Evolutionary conservation across 306 rosid species (phyloP), one percentile per base, ranked within the genome.

Genomic region (Arachis stenosperma): DNA sequence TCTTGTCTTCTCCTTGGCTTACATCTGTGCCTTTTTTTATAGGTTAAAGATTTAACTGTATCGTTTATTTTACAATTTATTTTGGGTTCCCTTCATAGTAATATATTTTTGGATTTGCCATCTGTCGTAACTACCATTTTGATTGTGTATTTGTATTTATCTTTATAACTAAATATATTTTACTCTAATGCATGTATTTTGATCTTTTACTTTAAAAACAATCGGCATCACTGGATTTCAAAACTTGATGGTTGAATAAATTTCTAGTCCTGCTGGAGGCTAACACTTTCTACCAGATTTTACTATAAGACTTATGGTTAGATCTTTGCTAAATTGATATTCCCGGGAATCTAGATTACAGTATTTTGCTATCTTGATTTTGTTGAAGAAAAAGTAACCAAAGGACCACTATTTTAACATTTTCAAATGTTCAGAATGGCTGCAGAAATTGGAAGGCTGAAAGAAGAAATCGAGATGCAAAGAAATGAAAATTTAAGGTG

Each of bases 401-500:
- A 70, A 54, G 57, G 55, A 17, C 12, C 41, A 48, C 29, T 9
- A n/a, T 30, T 76, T 63, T 66, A 63, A 71, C 69, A 30, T 55
- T 79, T 72, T 84, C 79, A 51, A 36, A 47, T 79, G 82, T 27
- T 47, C 86, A 94, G 98, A 85, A 91, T 89, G 92, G 86, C 84
- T 60, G 90, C 77, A 80, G 99, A 91, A 79, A 82, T 78, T 83
- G 82, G 67, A 4, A 87, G 74, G 79, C 91, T 91, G 41, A 82
- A 83, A 77, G 97, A 89, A 73, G 97, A 91, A 78, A 82, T 81
- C 17, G 95, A 87, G 59, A 62, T 66, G 63, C 82, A 81, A 54
- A 86, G 79, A 88, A 83, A 87, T 80, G 93, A 91, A 75, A 68
- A 70, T 2, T 50, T 54, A 17, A 75, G 95, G 97, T 94, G 97